Base-by-base conservation (phyloP, 1,139 yeast genomes). In the Lodderomyces metapsilosis region DNA sequence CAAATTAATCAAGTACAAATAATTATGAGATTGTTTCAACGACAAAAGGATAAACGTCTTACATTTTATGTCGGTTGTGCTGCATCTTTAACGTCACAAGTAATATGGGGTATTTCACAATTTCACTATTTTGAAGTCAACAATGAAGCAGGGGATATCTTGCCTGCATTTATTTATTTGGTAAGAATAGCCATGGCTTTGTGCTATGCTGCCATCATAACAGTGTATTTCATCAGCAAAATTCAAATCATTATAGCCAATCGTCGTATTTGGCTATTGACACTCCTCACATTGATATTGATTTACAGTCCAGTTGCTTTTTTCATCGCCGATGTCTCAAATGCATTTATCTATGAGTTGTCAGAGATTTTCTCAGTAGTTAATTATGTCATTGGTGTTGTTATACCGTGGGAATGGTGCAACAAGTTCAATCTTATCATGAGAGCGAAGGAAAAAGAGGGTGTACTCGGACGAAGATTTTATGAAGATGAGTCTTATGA, bases 351-450 rank as follows among this genome's bases (percentile, higher is more conserved):
- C 11, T 78, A 78, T 47, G 84, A 82, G 48, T 72, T 88, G 52
- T 80, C 89, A 10, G 91, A 85, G 52, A 68, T 86, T 35, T 82
- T 85, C 55, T 81, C 84, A 34, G 80, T 88, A 30, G 82, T 84
- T 1, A 75, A 84, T 7, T 85, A 83, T 56, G 81, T 85, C n/a
- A 71, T 84, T 22, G 76, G 88, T 40, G 86, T 86, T 36, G 85
- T 86, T 5, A 73, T 85, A 13, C 88, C 88, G 0, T 88, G 95
- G 95, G 94, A 84, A 60, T 88, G 95, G 95, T 78, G 88, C 47
- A 88, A 86, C 55, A 73, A 87, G 47, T 75, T 84, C 41, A 76
- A 77, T 45, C 64, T 74, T 11, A 64, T 82, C 22, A 84, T 83
- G 64, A 77, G 77, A 50, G 72, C 71, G n/a, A 77, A 77, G 46